Conservation (phyloP, 495 filamentous ascomycete genomes). For the Aeminium ludgeri region DNA sequence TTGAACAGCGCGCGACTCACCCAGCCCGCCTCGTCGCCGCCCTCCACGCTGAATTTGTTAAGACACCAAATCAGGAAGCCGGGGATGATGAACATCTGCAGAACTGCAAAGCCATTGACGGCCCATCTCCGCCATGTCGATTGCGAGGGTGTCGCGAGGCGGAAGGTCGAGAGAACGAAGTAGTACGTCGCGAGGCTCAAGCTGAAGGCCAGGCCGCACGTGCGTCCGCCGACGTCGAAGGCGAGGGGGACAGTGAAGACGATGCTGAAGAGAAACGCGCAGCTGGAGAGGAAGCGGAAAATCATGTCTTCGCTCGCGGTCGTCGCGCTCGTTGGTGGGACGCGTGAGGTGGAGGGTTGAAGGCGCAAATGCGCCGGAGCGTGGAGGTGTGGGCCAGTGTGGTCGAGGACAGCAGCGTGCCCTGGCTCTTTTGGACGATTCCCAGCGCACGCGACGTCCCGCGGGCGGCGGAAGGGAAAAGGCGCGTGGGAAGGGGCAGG, state of each 20-base stretch:
- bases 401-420: neutral
- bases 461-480: no score
- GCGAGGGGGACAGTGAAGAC: conserved; percentile 86
- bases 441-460: no score
- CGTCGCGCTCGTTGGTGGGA: neutral
- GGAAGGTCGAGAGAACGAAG: conserved; percentile 66
- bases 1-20: conserved; percentile 64
- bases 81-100: conserved; percentile 72
- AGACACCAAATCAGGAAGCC: conserved; percentile 83
- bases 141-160: conserved; percentile 60
- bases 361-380: conserved; percentile 4
- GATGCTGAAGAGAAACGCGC: conserved; percentile 69
- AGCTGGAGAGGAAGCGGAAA: conserved; percentile 26
- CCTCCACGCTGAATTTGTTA: conserved; percentile 80
- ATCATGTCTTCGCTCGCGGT: conserved; percentile 8
- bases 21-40: conserved; percentile 53
- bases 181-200: conserved; percentile 77
- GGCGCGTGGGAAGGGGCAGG: no score
- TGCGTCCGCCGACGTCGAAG: conserved; percentile 91
- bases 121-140: conserved; percentile 57
- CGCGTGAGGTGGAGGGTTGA: neutral
- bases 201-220: conserved; percentile 83
- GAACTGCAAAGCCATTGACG: conserved; percentile 44
- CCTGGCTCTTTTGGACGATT: no score
- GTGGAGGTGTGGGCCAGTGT: neutral